Evolutionary conservation across 805 yeast genomes (phyloP).

Genomic region (Hanseniaspora vineae): DNA sequence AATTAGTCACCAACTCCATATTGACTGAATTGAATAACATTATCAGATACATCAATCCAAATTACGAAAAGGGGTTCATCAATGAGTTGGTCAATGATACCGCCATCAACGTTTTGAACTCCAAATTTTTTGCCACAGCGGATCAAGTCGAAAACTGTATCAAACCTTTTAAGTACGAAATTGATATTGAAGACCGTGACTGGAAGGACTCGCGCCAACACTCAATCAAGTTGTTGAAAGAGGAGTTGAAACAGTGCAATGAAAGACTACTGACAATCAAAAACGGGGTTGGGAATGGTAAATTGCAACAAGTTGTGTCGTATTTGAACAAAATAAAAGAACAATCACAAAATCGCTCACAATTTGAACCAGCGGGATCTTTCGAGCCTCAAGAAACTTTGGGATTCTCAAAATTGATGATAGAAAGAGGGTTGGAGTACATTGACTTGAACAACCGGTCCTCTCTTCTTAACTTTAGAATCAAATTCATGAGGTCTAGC

Average conservation of each 20-base stretch:
- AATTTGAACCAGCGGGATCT: too few species aligned
- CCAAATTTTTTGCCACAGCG: constrained; percentile 80
- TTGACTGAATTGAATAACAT: constrained; percentile 65
- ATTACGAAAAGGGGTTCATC: constrained; percentile 63
- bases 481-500: constrained; percentile 54
- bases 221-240: constrained; percentile 57
- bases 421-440: constrained; percentile 76
- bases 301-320: constrained; percentile 69
- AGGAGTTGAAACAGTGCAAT: constrained; percentile 77
- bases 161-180: constrained; percentile 94
- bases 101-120: constrained; percentile 62
- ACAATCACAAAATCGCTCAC: not conserved
- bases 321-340: constrained; percentile 34
- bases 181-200: constrained; percentile 90
- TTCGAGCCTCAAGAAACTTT: constrained; percentile 47
- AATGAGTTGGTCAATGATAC: constrained; percentile 73
- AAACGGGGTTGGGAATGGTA: constrained; percentile 71
- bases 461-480: constrained; percentile 56
- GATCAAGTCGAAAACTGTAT: constrained; percentile 98
- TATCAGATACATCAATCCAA: constrained; percentile 58
- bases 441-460: constrained; percentile 64
- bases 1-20: constrained; percentile 68
- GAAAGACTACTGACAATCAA: constrained; percentile 35
- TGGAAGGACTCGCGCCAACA: constrained; percentile 79
- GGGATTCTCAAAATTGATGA: constrained; percentile 68